Base-by-base conservation (phyloP, 345 rosid genomes). In the Hypericum androsaemum region DNA sequence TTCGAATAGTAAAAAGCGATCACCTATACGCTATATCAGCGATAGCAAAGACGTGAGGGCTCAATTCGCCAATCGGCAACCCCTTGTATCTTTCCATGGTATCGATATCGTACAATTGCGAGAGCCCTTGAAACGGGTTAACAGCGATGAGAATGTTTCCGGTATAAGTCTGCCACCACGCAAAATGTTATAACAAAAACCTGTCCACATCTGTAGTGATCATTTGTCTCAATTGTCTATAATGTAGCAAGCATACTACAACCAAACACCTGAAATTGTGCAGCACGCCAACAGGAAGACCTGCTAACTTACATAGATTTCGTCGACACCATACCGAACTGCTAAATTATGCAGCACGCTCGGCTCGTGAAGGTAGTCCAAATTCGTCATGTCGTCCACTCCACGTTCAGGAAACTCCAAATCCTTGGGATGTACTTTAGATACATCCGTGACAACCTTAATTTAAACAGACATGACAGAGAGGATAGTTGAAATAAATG, bases 131-230 rank as follows among this genome's bases (percentile, higher is more conserved):
- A 65, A 90, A 90, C 38, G 98, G 98, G 67, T 90, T 90, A 73
- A 90, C 64, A 56, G 98, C 92, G 39, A 87, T 82, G 52, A 90
- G 92, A 73, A 90, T 86, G 69, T 84, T 79, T 56, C 98, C 98
- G 22, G 77, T 76, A 66, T 80, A 86, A 57, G 96, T 78, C 96
- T 90, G 81, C 72, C 77, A 76, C 52, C 69, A 76, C 67, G 65
- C 74, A 66, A 76, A 62, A 75, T 37, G 67, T 73, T 65, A 64
- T 61, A 71, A 67, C 47, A 68, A 47, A 61, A 22, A 22, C 64
- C 62, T 59, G 52, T 58, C 62, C 61, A 39, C 57, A 56, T 61
- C 57, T 57, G 65, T 55, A 17, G 54, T 50, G 58, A 50, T 53
- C 44, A 50, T 58, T 28, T 41, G 59, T 40, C 66, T 64, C 32